These are phyloP conservation scores for Haplographium delicatum DNA, from an alignment of 495 filamentous ascomycete genomes.

Conservation along the genomic window DNA sequence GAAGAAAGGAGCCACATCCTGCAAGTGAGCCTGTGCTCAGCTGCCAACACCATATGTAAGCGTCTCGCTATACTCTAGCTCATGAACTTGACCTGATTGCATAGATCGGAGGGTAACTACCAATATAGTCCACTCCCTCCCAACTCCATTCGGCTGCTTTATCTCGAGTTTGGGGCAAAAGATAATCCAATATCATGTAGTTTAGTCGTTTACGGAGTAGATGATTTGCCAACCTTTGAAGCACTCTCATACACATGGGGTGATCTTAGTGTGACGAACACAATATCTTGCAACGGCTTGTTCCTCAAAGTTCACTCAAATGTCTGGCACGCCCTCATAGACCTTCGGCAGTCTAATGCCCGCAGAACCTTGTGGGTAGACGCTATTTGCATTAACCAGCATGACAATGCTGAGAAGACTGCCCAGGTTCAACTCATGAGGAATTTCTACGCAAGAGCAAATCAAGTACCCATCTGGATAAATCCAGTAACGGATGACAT, in stretches of 20 bases:
- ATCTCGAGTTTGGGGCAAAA: conserved; percentile 1
- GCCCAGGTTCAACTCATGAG: conserved; percentile 33
- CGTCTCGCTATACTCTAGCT: too few species aligned
- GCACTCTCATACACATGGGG: conserved; percentile 39
- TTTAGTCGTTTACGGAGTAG: not conserved
- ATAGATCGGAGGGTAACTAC: too few species aligned
- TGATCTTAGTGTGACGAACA: conserved; percentile 7
- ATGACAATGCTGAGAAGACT: conserved; percentile 27
- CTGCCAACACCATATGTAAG: too few species aligned
- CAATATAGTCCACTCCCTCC: too few species aligned
- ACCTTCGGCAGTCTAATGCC: conserved; percentile 24
- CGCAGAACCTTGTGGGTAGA: conserved; percentile 31
- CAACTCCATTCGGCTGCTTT: conserved; percentile 6
- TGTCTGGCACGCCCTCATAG: conserved; percentile 25
- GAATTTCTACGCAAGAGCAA: conserved; percentile 31
- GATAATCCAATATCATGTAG: not conserved
- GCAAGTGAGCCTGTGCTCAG: too few species aligned
- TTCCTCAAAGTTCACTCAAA: conserved; percentile 24
- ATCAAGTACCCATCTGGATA: conserved; percentile 24
- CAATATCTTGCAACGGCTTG: conserved; percentile 24
- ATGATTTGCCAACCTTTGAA: conserved; percentile 23
- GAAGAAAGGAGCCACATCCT: too few species aligned
- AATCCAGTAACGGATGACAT: conserved; percentile 1
- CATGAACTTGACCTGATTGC: too few species aligned
- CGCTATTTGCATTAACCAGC: conserved; percentile 38